Base-by-base conservation (phyloP, 2,329 filamentous ascomycete genomes). In the Drechslerella coelobrocha region DNA sequence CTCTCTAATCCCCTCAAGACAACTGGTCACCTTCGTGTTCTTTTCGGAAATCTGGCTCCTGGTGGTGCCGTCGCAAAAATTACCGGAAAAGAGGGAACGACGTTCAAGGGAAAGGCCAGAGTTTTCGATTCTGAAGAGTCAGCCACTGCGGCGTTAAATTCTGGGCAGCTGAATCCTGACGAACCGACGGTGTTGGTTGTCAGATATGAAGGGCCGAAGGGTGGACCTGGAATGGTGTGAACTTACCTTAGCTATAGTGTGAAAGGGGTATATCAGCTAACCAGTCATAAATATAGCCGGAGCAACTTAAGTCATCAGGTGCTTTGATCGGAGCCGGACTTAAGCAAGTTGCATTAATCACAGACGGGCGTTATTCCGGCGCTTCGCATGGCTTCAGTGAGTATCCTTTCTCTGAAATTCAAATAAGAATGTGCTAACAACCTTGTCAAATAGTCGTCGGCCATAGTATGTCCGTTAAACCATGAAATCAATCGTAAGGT, bases 41-140 rank as follows among this genome's bases (percentile, higher is more conserved):
- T 97, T 2, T 85, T 86, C 68, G 93, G 93, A 19, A 96, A 96
- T 78, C 84, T 97, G 29, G 91, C 92, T 1, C 93, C 93, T 0
- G 89, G 87, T 9, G 93, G 93, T 31, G 90, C 92, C 0, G 92
- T 97, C 1, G 92, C 92, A 69, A 97, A 97, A 80, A 97, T 97
- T 79, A 97, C 93, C 0, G 93, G 93, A 34, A 97, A 97, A 78
- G 93, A 97, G 79, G 93, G 93, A 1, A 84, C 92, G 5, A 82
- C 81, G 10, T 97, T 97, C 79, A 88, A 84, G 0, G 93, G 93
- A 52, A 86, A 86, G 73, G 93, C 91, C 0, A 84, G 87, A 19
- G 90, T 95, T 48, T 97, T 94, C 78, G 83, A 97, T 79, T 93
- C 94, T 77, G 93, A 97, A 79, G 83, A 87, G 74, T 84, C 88